Conservation (phyloP, 139 green algal species). For the Chlorella sp. region DNA sequence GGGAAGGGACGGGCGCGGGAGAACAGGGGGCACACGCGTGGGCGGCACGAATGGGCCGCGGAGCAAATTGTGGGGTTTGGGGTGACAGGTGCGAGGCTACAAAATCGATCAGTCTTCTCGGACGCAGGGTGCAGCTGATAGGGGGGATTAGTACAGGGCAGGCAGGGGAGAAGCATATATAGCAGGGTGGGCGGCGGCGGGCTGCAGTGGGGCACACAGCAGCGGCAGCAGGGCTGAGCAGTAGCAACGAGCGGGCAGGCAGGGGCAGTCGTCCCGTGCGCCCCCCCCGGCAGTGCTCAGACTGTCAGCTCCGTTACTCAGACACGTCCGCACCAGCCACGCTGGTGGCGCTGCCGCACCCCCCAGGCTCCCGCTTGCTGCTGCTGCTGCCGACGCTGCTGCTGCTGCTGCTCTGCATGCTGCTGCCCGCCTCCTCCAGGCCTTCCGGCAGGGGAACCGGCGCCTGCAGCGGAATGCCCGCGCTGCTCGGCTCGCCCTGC, state of each 20-base stretch:
- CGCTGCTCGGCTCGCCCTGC: slow-evolving; percentile 57
- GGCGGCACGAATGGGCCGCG: background rate
- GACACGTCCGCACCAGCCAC: background rate
- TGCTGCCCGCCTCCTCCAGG: slow-evolving; percentile 5
- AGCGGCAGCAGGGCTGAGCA: no score
- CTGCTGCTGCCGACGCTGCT: background rate
- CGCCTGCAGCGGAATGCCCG: slow-evolving; percentile 42
- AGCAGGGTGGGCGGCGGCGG: background rate
- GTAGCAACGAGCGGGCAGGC: no score
- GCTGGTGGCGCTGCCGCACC: slow-evolving; percentile 5
- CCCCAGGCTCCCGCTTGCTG: background rate
- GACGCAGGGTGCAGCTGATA: background rate
- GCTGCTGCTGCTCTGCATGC: background rate
- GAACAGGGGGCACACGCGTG: no score
- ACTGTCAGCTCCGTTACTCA: background rate
- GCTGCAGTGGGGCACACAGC: no score
- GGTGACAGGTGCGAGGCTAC: no score
- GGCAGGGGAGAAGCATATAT: background rate
- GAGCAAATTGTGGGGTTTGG: background rate
- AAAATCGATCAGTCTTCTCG: no score
- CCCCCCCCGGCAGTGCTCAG: background rate
- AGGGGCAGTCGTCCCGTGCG: no score
- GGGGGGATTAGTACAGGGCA: background rate
- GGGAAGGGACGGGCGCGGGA: no score
- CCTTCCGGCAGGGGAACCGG: slow-evolving; percentile 1